A percentile compares a stretch with the other conserved stretches of the same genome.
phyloP scores from a whole-genome alignment of 441 rosid genomes.

The Capsella rubella region DNA sequence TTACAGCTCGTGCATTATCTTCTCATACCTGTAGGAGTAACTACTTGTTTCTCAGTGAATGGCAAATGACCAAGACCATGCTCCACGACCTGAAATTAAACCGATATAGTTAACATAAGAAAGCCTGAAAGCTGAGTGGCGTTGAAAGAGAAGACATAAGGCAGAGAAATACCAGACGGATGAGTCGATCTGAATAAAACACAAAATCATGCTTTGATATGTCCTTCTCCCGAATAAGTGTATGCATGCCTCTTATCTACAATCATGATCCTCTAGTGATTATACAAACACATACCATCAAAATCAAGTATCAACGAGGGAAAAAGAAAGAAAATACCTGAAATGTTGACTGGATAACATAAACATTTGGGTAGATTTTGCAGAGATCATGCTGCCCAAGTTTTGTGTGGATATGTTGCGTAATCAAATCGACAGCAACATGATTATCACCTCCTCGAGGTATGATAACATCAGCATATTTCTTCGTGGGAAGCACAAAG shows the following conservation, averaged over 20 bases:
- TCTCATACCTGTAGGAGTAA: slow-evolving; percentile 88
- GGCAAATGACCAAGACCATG: slow-evolving; percentile 99
- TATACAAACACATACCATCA: slow-evolving; percentile 5
- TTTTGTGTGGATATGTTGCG: slow-evolving; percentile 93
- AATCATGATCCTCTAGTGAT: slow-evolving; percentile 39
- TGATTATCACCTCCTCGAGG: slow-evolving; percentile 99
- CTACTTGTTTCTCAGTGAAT: slow-evolving; percentile 93
- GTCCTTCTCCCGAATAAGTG: slow-evolving; percentile 88
- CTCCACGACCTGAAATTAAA: slow-evolving; percentile 81
- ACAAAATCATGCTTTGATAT: slow-evolving; percentile 97
- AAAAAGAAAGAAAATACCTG: slow-evolving; percentile 58
- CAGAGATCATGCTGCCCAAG: slow-evolving; percentile 98
- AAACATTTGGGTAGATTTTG: slow-evolving; percentile 88
- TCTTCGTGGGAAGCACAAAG: slow-evolving; percentile 94
- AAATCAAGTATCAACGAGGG: slow-evolving; percentile 7
- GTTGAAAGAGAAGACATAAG: slow-evolving; percentile 32
- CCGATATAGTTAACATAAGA: slow-evolving; percentile 19
- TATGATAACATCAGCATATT: slow-evolving; percentile 95
- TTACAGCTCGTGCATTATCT: slow-evolving; percentile 26
- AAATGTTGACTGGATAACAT: slow-evolving; percentile 91
- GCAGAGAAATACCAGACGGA: slow-evolving; percentile 73
- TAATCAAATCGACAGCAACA: slow-evolving; percentile 96
- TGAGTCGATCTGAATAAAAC: slow-evolving; percentile 95
- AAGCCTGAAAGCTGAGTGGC: slow-evolving; percentile 9
- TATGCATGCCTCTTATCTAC: slow-evolving; percentile 99